These are phyloP conservation scores for Daldinia concentrica DNA, from an alignment of 495 filamentous ascomycete genomes.

Conservation along the genomic window DNA sequence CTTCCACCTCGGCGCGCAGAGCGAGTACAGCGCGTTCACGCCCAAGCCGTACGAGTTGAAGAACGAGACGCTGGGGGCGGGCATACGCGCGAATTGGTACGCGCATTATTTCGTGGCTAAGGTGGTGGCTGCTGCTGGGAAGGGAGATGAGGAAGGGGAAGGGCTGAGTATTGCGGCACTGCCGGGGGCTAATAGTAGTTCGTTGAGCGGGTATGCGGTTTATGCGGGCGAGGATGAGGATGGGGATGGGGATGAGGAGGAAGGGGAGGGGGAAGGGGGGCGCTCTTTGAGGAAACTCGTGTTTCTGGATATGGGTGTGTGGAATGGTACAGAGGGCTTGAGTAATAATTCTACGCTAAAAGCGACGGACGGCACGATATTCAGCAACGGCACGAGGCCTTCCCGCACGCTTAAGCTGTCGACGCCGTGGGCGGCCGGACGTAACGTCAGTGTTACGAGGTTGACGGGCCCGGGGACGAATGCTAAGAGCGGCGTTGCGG, in stretches of 20 bases:
- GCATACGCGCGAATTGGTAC: conserved; percentile 44
- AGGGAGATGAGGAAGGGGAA: neutral
- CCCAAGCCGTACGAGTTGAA: conserved; percentile 32
- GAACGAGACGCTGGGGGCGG: conserved; percentile 40
- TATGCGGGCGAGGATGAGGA: conserved; percentile 8
- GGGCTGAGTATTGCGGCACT: conserved; percentile 38
- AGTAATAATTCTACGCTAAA: conserved; percentile 42
- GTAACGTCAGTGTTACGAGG: conserved; percentile 18
- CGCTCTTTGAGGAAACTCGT: conserved; percentile 29
- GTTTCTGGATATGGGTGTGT: conserved; percentile 46
- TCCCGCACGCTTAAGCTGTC: conserved; percentile 14
- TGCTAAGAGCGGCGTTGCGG: conserved; percentile 42
- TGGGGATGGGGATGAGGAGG: neutral
- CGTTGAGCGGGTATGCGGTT: conserved; percentile 43
- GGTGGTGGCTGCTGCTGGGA: conserved; percentile 2
- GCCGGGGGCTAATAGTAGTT: conserved; percentile 39
- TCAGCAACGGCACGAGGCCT: conserved; percentile 38
- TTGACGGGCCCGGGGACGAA: conserved; percentile 45
- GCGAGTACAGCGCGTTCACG: conserved; percentile 46
- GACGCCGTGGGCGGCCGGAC: conserved; percentile 37
- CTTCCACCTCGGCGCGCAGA: conserved; percentile 52
- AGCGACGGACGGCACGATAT: conserved; percentile 38
- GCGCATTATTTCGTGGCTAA: conserved; percentile 45
- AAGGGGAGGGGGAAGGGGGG: no score
- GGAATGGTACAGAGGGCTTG: conserved; percentile 45